A percentile compares a stretch with the other conserved stretches of the same genome.
Conservation (phyloP, 805 yeast species). For the Hanseniaspora lachancei region DNA sequence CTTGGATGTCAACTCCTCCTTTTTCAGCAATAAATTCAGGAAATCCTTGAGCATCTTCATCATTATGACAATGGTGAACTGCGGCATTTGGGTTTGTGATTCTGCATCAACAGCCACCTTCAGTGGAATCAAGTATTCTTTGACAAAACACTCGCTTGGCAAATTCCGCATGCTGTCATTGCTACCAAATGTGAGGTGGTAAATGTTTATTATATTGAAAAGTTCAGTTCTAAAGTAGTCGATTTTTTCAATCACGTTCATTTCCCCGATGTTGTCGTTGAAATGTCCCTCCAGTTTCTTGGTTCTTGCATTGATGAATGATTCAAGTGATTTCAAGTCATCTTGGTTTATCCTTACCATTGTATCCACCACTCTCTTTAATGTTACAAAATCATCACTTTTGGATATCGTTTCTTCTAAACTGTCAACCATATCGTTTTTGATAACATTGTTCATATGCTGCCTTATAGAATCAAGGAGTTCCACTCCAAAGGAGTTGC, state of each 20-base stretch:
- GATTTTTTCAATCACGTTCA: constrained; percentile 51
- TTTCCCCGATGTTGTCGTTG: constrained; percentile 20
- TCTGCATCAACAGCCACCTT: constrained; percentile 17
- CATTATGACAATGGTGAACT: constrained; percentile 18
- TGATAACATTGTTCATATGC: constrained; percentile 23
- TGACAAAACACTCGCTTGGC: constrained; percentile 14
- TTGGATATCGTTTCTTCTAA: constrained; percentile 58
- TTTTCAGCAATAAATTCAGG: constrained; percentile 23
- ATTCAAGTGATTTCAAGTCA: constrained; percentile 65
- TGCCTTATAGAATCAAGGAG: constrained; percentile 24
- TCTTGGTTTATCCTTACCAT: constrained; percentile 27
- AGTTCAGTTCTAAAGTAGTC: constrained; percentile 70
- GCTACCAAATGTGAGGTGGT: constrained; percentile 18
- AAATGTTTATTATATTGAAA: constrained; percentile 22
- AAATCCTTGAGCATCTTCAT: constrained; percentile 26
- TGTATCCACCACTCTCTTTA: constrained; percentile 11
- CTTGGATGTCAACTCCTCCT: constrained; percentile 20
- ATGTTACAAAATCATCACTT: constrained; percentile 21
- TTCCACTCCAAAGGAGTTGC: constrained; percentile 16
- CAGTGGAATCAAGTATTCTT: constrained; percentile 1
- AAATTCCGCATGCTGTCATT: constrained; percentile 12
- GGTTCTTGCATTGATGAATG: constrained; percentile 46
- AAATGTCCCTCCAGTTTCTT: constrained; percentile 22
- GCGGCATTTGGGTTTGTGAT: constrained; percentile 20
- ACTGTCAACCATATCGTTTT: constrained; percentile 52